Base-by-base conservation (phyloP, 345 rosid species). In the Noccaea caerulescens region DNA sequence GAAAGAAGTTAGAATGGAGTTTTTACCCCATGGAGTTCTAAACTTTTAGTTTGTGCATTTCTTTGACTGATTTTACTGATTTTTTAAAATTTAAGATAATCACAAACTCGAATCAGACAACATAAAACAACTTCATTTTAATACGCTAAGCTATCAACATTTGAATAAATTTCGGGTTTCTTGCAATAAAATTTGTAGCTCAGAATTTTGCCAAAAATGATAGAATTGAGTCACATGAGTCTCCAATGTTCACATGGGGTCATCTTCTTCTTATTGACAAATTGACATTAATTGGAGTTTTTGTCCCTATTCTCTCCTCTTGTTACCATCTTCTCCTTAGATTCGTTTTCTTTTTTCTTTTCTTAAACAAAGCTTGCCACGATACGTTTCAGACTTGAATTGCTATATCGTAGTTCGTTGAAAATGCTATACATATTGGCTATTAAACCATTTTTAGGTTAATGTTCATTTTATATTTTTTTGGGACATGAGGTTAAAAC, bases 221-320 rank as follows among this genome's bases (percentile, higher is more conserved):
- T 63, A 63, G 43, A 45, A 47, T 32, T 41, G 69, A 63, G 71
- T 76, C 79, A 76, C 79, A 76, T 69, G 79, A 76, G 41, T 57
- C 71, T 57, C 43, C 12, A 75, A 75, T 75, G 78, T 75, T 76
- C 79, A 76, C 79, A 76, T 76, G 75, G 76, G 75, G 74, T 12
- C 79, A 39, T 68, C 66, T 56, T 69, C 70, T 69, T 76, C 65
- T 69, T 63, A 14, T 75, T 75, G 75, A 76, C 79, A 76, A 76
- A 72, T 54, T 69, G 43, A 49, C 76, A 63, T 70, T 70, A 56
- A 69, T 76, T 69, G 75, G 34, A 25, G 49, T 42, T 56, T 57
- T 76, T 76, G 79, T 76, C 75, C 8, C 41, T 69, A 69, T 70
- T 52, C 79, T 49, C 75, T 63, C 11, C 37, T 63, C 34, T 63